Percentiles rank a stretch among this genome's conserved stretches.
phyloP scores from a whole-genome alignment of 2,329 filamentous ascomycete species.

The Coniochaeta sp. region DNA sequence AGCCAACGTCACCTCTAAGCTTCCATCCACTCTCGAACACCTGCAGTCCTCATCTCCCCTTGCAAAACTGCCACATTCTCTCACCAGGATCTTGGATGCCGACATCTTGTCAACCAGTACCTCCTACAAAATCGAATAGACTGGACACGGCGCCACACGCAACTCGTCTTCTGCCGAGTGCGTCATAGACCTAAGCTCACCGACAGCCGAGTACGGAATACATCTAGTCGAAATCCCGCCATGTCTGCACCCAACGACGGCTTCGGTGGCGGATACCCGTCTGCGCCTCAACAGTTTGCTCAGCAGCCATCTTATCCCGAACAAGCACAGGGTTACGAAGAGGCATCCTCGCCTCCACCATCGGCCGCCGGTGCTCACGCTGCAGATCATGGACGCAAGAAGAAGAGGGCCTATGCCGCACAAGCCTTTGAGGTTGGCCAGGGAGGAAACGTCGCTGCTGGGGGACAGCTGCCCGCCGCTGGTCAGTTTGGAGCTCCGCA shows the following conservation, averaged over 20 bases:
- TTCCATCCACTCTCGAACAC: background rate
- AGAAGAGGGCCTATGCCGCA: slow-evolving; percentile 91
- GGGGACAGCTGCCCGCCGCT: slow-evolving; percentile 33
- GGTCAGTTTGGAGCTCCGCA: slow-evolving; percentile 39
- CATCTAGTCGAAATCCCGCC: slow-evolving; percentile 12
- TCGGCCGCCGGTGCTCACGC: slow-evolving; percentile 20
- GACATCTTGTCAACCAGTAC: background rate
- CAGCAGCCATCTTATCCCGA: slow-evolving; percentile 31
- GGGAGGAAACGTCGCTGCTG: slow-evolving; percentile 66
- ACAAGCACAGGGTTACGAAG: slow-evolving; percentile 28
- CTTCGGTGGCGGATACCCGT: slow-evolving; percentile 44
- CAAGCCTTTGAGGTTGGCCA: slow-evolving; percentile 89
- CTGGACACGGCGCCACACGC: background rate
- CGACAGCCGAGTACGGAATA: background rate
- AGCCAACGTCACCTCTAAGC: background rate
- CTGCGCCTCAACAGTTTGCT: slow-evolving; percentile 28
- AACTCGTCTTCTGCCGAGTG: background rate
- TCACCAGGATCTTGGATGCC: background rate
- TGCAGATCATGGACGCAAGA: slow-evolving; percentile 57
- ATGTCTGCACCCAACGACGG: slow-evolving; percentile 53
- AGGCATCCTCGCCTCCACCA: slow-evolving; percentile 27
- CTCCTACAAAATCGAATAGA: background rate
- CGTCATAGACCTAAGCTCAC: background rate
- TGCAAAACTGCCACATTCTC: background rate
- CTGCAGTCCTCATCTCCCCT: background rate